Evolutionary conservation across 139 green algal genomes (phyloP), one percentile per base, ranked within the genome.

Genomic region (Mesostigma viride): DNA sequence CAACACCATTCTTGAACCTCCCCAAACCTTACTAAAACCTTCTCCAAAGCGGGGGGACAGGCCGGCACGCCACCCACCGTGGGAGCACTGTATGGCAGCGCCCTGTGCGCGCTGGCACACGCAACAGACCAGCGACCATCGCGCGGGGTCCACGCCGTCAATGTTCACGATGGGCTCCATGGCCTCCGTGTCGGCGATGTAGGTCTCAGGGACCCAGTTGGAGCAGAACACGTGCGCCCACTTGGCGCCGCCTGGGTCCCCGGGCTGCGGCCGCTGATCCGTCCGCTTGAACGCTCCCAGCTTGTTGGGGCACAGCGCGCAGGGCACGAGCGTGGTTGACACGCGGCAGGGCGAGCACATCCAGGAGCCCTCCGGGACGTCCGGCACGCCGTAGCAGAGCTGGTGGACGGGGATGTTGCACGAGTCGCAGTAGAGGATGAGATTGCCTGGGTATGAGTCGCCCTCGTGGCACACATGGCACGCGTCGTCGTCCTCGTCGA

Each of bases 151-250:
- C 31, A 81, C 67, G 11, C 26, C 35, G 11, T 45, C 27, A 24
- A 81, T 27, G 61, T 78, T 78, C 28, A 61, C 28, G 34, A 81
- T 58, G 2, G 73, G 65, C 65, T 78, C 67, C 74, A 79, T 81
- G 24, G 17, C 32, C 35, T 78, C 66, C 11, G 68, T 56, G 35
- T 77, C 48, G 20, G 61, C 60, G 35, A 81, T 71, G 34, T 65
- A 81, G 26, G 75, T 81, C 35, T 81, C 75, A 17, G 75, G 75
- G n/a, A 81, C 65, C 75, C 75, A 81, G 61, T 81, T 65, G 31
- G 36, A 62, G 40, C 74, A 81, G 65, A 81, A 81, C 17, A 74
- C 59, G 53, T 81, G 74, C 51, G 70, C 70, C 11, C 31, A 73
- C 11, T 58, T n/a, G 34, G 17, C 32, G 22, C 31, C 11, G 6